phyloP scores from a whole-genome alignment of 2,329 filamentous ascomycete genomes.

The Aspergillus intermedius region DNA sequence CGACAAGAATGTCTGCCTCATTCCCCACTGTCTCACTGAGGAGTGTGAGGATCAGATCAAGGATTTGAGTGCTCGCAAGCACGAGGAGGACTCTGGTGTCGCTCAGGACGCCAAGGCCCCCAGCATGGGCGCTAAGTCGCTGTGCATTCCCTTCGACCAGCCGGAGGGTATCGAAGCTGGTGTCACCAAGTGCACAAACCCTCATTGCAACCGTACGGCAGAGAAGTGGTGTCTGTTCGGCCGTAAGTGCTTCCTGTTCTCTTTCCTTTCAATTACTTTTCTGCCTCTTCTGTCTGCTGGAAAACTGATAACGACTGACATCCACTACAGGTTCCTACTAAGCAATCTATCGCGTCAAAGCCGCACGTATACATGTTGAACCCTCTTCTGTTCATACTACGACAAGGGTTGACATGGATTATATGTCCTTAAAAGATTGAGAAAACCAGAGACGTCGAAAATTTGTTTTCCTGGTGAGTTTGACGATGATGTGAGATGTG shows the following conservation, averaged over 20 bases:
- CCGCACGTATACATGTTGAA: background rate
- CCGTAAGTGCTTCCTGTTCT: conserved; percentile 41
- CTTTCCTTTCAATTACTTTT: background rate
- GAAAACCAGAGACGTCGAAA: too few relatives aligned
- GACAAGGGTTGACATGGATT: too few relatives aligned
- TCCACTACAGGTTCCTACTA: conserved; percentile 23
- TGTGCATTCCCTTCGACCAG: conserved; percentile 80
- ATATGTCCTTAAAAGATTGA: too few relatives aligned
- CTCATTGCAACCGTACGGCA: conserved; percentile 69
- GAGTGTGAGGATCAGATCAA: conserved; percentile 94
- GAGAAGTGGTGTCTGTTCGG: conserved; percentile 93
- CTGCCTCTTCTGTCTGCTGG: background rate
- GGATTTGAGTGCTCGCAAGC: conserved; percentile 75
- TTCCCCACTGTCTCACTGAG: conserved; percentile 77
- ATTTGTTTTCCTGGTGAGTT: background rate
- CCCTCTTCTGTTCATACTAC: background rate
- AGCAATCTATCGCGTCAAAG: conserved; percentile 3
- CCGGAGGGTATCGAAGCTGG: conserved; percentile 70
- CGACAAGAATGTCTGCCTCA: conserved; percentile 83
- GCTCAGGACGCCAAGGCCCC: conserved; percentile 66
- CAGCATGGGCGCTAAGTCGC: conserved; percentile 68
- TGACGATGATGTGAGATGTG: background rate
- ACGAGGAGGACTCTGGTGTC: conserved; percentile 54
- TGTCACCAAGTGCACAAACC: conserved; percentile 86
- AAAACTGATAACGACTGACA: conserved; percentile 5